These are phyloP conservation scores for Brassica incana DNA, from an alignment of 345 rosid genomes.

Conservation along the genomic window DNA sequence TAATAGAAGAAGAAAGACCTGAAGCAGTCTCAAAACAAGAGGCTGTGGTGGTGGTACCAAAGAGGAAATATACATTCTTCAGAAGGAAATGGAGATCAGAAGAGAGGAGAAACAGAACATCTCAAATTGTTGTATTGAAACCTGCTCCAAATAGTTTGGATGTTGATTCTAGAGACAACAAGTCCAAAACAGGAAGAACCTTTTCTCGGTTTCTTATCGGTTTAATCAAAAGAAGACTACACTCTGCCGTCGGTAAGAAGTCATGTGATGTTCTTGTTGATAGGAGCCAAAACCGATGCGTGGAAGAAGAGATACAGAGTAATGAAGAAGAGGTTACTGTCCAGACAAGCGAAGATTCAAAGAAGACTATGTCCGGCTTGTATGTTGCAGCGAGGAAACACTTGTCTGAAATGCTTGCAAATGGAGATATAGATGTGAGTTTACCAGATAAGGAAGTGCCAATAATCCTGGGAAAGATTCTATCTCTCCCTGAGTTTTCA, in stretches of 20 bases:
- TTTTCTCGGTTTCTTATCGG: constrained; percentile 46
- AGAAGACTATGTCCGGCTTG: constrained; percentile 58
- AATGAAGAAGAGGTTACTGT: constrained; percentile 37
- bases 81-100: constrained; percentile 48
- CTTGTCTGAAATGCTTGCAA: constrained; percentile 77
- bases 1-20: not conserved
- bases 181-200: constrained; percentile 54
- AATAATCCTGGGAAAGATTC: constrained; percentile 76
- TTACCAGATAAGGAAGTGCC: constrained; percentile 55
- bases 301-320: constrained; percentile 39
- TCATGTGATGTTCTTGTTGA: constrained; percentile 50
- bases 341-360: constrained; percentile 41
- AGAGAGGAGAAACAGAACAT: constrained; percentile 49
- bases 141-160: constrained; percentile 46
- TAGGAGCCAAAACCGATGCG: constrained; percentile 8
- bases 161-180: constrained; percentile 43
- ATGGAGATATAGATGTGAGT: constrained; percentile 50
- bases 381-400: constrained; percentile 92
- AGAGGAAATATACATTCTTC: constrained; percentile 46
- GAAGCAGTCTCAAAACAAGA: constrained; percentile 22
- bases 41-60: not conserved
- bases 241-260: constrained; percentile 45
- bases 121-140: constrained; percentile 71
- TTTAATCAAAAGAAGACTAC: constrained; percentile 51
- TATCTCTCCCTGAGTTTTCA: constrained; percentile 68